Evolutionary conservation across 352 stramenopile species (phyloP).

Genomic region (Phytopythium montanum): DNA sequence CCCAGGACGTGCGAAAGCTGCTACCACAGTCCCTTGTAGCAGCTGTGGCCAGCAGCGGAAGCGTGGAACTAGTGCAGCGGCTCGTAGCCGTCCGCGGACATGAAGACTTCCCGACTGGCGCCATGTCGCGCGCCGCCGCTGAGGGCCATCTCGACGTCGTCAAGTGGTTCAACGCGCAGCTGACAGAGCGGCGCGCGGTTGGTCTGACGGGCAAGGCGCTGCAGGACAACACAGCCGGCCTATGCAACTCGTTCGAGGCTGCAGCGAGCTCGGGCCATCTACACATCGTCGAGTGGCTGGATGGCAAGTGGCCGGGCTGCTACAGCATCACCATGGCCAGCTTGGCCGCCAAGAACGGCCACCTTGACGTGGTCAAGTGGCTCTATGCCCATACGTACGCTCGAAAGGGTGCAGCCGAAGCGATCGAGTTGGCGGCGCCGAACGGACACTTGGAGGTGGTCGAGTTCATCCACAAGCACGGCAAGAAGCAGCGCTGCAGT

Average conservation of each 20-base stretch:
- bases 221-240: background rate
- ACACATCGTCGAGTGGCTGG: slow-evolving; percentile 15
- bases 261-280: slow-evolving; percentile 20
- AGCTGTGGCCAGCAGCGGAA: slow-evolving; percentile 11
- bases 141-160: slow-evolving; percentile 23
- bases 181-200: background rate
- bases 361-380: slow-evolving; percentile 14
- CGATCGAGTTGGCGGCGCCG: background rate
- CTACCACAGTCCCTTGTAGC: slow-evolving; percentile 11
- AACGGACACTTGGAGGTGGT: slow-evolving; percentile 1
- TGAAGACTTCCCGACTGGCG: background rate
- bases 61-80: slow-evolving; percentile 3
- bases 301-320: background rate
- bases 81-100: background rate
- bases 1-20: background rate
- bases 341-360: slow-evolving; percentile 3
- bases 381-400: slow-evolving; percentile 3
- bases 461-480: slow-evolving; percentile 26
- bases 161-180: slow-evolving; percentile 11
- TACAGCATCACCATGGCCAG: background rate
- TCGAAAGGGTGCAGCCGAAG: background rate
- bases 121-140: slow-evolving; percentile 16
- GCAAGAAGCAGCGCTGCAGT: background rate
- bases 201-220: background rate
- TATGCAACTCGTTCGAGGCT: background rate